Base-by-base conservation (phyloP, 2,329 filamentous ascomycete genomes). In the Trichophaea hybrida region DNA sequence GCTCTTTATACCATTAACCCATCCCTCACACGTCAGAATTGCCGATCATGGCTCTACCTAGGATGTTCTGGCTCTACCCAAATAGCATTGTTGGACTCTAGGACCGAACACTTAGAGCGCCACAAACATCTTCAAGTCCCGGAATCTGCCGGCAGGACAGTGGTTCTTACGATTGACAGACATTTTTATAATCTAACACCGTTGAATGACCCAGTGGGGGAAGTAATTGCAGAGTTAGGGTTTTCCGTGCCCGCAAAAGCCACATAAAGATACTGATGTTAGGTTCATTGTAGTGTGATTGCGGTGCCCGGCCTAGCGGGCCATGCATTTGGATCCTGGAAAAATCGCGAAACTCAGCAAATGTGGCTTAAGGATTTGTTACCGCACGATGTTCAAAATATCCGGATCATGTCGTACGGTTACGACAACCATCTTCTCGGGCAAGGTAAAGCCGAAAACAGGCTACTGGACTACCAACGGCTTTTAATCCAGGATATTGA, bases 131-230 rank as follows among this genome's bases (percentile, higher is more conserved):
- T 55, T 34, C n/a, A 40, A 55, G 12, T 17, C n/a, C 52, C 32
- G 13, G 15, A 17, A 55, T n/a, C 10, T 10, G 13, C 12, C 15
- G 31, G 15, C 5, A 3, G 32, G n/a, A n/a, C 34, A 17, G 38
- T 55, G 32, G 24, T 24, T 24, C 24, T 54, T 33, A 32, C 50
- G 2, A 17, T 60, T 17, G 60, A 62, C 31, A 43, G 12, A 1
- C 33, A 60, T 37, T 60, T 60, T 17, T 50, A 44, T 31, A 58
- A 56, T n/a, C 24, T 62, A 15, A 62, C 60, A 6, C 55, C 55
- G 46, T 17, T 57, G 6, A 57, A 57, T 49, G 24, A 32, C 24
- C 24, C 55, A 7, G 33, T 31, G 15, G 34, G 8, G 5, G 44
- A 50, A 6, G 48, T 57, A 24, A 10, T 33, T 12, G 43, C 24